Evolutionary conservation across 1,284 basidiomycete species (phyloP).

Genomic region (Cryptococcus sp.): DNA sequence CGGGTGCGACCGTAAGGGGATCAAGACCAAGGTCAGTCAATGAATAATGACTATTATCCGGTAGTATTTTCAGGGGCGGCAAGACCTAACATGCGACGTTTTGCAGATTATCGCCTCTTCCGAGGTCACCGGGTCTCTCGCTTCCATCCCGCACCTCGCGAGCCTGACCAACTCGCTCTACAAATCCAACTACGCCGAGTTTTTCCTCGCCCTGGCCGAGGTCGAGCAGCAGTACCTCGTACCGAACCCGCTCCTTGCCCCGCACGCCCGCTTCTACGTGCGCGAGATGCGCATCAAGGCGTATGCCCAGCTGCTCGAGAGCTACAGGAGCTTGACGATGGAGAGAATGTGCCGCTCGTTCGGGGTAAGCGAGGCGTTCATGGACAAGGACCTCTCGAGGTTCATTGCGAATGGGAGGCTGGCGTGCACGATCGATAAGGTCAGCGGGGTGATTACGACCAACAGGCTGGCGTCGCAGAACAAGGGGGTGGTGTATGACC

Average conservation of each 20-base stretch:
- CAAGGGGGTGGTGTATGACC: conserved; percentile 88
- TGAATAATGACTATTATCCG: no score
- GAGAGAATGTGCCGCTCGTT: conserved; percentile 84
- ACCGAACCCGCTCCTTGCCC: conserved; percentile 77
- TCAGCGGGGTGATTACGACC: conserved; percentile 91
- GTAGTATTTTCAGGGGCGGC: no score
- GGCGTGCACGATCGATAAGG: conserved; percentile 90
- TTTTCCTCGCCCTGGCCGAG: conserved; percentile 84
- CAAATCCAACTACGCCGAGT: conserved; percentile 89
- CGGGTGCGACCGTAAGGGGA: conserved; percentile 73
- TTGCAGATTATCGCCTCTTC: conserved; percentile 55
- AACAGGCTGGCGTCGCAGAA: conserved; percentile 68
- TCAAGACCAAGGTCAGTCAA: conserved; percentile 62
- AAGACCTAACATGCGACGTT: no score
- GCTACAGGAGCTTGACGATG: conserved; percentile 84
- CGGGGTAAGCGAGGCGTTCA: conserved; percentile 82
- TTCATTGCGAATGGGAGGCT: conserved; percentile 91
- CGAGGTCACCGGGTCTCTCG: conserved; percentile 54
- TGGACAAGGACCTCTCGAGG: conserved; percentile 87
- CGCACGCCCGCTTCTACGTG: conserved; percentile 86
- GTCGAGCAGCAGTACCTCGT: conserved; percentile 84
- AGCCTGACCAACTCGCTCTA: conserved; percentile 63
- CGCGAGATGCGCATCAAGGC: conserved; percentile 96
- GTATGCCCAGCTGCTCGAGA: conserved; percentile 87
- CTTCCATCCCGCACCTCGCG: conserved; percentile 54